Evolutionary conservation across 2,329 filamentous ascomycete genomes (phyloP).

Genomic region (Neurospora crassa): DNA sequence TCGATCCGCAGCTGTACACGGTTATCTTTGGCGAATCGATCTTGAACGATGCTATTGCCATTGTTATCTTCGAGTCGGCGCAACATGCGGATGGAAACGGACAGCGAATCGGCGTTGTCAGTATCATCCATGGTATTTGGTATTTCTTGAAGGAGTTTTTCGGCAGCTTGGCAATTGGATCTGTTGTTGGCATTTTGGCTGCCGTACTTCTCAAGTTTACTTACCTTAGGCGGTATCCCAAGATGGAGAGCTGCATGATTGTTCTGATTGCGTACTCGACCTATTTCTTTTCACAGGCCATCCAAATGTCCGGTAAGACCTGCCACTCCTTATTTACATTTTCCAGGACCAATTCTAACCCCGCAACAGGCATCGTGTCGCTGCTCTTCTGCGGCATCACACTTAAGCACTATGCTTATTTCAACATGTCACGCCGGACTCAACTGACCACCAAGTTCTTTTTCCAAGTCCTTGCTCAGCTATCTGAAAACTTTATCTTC

Average conservation of each 20-base stretch:
- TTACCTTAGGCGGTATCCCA: slow-evolving; percentile 81
- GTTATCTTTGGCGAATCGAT: slow-evolving; percentile 99
- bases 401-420: slow-evolving; percentile 97
- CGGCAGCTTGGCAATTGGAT: slow-evolving; percentile 80
- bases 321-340: not conserved
- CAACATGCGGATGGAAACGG: slow-evolving; percentile 74
- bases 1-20: slow-evolving; percentile 96
- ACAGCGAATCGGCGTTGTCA: slow-evolving; percentile 66
- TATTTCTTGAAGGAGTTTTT: slow-evolving; percentile 97
- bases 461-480: slow-evolving; percentile 86
- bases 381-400: slow-evolving; percentile 97
- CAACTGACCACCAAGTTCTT: slow-evolving; percentile 97
- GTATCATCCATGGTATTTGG: slow-evolving; percentile 82
- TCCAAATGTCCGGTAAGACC: slow-evolving; percentile 81
- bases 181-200: slow-evolving; percentile 76
- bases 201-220: slow-evolving; percentile 91
- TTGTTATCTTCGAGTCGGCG: slow-evolving; percentile 96
- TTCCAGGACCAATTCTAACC: slow-evolving; percentile 4
- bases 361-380: slow-evolving; percentile 72
- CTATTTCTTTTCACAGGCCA: slow-evolving; percentile 95
- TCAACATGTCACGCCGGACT: slow-evolving; percentile 97
- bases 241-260: slow-evolving; percentile 93
- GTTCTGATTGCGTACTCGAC: slow-evolving; percentile 91
- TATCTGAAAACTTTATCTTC: slow-evolving; percentile 99
- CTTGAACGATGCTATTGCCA: slow-evolving; percentile 94